Conservation (phyloP, 192 early-diverging fungal genomes). For the Nowakowskiella sp. region DNA sequence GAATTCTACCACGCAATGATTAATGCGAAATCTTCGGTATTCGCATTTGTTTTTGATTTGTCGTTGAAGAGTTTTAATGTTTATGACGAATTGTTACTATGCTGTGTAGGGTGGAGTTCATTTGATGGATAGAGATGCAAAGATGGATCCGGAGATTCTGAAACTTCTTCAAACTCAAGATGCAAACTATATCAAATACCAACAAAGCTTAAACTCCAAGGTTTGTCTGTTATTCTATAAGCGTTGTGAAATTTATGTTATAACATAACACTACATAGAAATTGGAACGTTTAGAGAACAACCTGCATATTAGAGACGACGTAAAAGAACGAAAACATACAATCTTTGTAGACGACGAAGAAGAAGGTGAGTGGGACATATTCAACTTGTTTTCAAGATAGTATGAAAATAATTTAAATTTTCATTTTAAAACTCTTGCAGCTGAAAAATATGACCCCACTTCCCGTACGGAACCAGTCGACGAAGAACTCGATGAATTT, state of each 20-base stretch:
- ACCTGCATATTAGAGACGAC: slow-evolving; percentile 7
- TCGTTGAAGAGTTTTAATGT: not conserved
- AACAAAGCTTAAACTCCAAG: slow-evolving; percentile 67
- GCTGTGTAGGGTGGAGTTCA: slow-evolving; percentile 53
- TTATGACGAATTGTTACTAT: slow-evolving; percentile 1
- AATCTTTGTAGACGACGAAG: slow-evolving; percentile 41
- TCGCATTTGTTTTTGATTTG: not conserved
- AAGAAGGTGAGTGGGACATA: slow-evolving; percentile 24
- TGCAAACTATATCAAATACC: slow-evolving; percentile 74
- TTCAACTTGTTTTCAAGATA: not conserved
- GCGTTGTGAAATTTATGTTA: not conserved
- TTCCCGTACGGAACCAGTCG: too few relatives aligned
- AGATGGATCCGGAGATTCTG: slow-evolving; percentile 66
- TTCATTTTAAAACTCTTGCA: slow-evolving; percentile 12
- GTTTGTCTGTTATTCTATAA: slow-evolving; percentile 24
- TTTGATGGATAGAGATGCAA: slow-evolving; percentile 52
- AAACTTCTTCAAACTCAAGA: slow-evolving; percentile 90
- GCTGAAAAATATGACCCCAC: slow-evolving; percentile 67
- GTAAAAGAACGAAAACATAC: slow-evolving; percentile 23
- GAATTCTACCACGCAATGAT: slow-evolving; percentile 99
- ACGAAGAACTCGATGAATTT: too few relatives aligned
- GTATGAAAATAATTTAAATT: slow-evolving; percentile 3
- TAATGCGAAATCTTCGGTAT: slow-evolving; percentile 67
- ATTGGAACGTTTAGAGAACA: slow-evolving; percentile 13
- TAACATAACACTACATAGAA: slow-evolving; percentile 9